Evolutionary conservation across 805 yeast species (phyloP).

Genomic region (Cyberlindnera japonica): DNA sequence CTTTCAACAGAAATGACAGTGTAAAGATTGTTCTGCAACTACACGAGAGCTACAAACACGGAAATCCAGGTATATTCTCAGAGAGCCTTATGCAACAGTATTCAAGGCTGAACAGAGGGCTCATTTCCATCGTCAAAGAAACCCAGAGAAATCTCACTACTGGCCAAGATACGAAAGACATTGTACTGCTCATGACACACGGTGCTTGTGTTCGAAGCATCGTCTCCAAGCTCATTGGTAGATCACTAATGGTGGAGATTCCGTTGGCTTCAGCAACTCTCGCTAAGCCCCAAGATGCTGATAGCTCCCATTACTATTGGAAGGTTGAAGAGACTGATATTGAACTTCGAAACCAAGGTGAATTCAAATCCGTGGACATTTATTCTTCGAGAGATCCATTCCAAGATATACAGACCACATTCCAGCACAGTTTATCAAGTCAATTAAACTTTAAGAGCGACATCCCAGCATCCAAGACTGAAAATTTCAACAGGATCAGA

Average conservation of each 20-base stretch:
- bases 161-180: conserved; percentile 29
- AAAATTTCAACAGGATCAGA: conserved; percentile 18
- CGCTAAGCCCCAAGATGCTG: conserved; percentile 16
- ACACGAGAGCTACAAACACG: conserved; percentile 33
- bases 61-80: conserved; percentile 42
- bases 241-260: conserved; percentile 37
- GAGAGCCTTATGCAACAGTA: conserved; percentile 37
- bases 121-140: conserved; percentile 32
- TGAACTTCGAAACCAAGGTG: conserved; percentile 13
- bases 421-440: conserved; percentile 6
- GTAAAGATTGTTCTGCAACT: conserved; percentile 31
- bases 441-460: conserved; percentile 22
- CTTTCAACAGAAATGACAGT: conserved; percentile 17
- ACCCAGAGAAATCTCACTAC: conserved; percentile 14
- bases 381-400: conserved; percentile 23
- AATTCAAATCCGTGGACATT: conserved; percentile 17
- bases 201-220: conserved; percentile 42
- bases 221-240: conserved; percentile 35
- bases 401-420: conserved; percentile 26
- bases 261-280: conserved; percentile 34
- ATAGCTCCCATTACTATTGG: conserved; percentile 18
- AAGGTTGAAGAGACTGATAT: conserved; percentile 26
- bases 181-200: conserved; percentile 37
- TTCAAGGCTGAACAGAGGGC: conserved; percentile 32
- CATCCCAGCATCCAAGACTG: conserved; percentile 15